Evolutionary conservation across 306 rosid genomes (phyloP), one percentile per base, ranked within the genome.

Genomic region (Prunus davidiana): DNA sequence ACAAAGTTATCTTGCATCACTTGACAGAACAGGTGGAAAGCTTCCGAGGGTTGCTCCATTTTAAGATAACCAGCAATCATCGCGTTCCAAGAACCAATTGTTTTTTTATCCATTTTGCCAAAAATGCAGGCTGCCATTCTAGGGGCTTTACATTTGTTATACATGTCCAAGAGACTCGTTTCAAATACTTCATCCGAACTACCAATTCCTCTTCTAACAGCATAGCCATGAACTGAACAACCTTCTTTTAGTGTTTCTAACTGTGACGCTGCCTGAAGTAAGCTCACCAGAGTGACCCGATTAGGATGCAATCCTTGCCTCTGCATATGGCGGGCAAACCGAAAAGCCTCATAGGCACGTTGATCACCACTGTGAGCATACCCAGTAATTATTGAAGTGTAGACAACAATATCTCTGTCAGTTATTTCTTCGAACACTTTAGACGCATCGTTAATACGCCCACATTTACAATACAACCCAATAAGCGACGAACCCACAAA

Each of bases 131-230:
- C 80, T 62, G 87, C 82, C 46, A 43, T 82, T 71, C 38, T 61
- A 67, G 81, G 65, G 41, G 73, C 64, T 43, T 80, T 84, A 54
- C 91, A 87, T 63, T 87, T 87, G 76, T 61, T 55, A 78, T 87
- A 87, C 88, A 87, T 87, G 76, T 75, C 88, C 74, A 87, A 38
- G 14, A 87, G 87, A 83, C 80, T 78, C 2, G 91, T 84, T 79
- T 82, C 80, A 55, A 87, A 84, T 45, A 84, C 69, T 72, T 84
- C 91, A 72, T 87, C 88, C 49, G n/a, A 78, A 54, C 73, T 15
- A 63, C 85, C 88, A 75, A 84, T 80, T 54, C 76, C 85, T 78
- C 69, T 82, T 76, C 87, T 87, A 71, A 82, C 51, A 41, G 87
- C 82, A 75, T 74, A 87, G 60, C 86, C 88, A 80, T 87, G 91